A percentile compares a stretch with the other conserved stretches of the same genome.
phyloP scores from a whole-genome alignment of 495 filamentous ascomycete species.

The Penicillium manginii region DNA sequence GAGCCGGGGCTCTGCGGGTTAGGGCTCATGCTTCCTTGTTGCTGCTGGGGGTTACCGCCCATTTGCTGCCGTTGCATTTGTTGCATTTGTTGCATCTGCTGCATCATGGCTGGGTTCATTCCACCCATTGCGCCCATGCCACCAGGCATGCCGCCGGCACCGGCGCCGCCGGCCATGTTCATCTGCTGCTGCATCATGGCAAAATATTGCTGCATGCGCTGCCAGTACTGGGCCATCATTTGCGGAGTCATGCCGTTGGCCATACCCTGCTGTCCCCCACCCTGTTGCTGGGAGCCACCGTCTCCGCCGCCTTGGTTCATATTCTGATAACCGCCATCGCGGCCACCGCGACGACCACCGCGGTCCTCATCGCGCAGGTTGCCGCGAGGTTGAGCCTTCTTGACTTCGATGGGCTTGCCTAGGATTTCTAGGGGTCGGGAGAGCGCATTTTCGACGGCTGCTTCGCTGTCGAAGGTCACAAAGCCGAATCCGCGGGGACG shows the following conservation, averaged over 20 bases:
- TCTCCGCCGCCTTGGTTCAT: constrained; percentile 44
- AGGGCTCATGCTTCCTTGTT: constrained; percentile 50
- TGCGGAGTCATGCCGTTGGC: constrained; percentile 80
- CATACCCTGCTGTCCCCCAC: constrained; percentile 45
- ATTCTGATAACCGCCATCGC: constrained; percentile 64
- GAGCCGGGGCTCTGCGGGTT: constrained; percentile 48
- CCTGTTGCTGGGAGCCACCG: constrained; percentile 53
- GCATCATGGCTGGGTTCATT: constrained; percentile 83
- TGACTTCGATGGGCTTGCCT: constrained; percentile 95
- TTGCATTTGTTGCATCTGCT: constrained; percentile 77
- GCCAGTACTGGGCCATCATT: constrained; percentile 97
- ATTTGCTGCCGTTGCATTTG: constrained; percentile 60
- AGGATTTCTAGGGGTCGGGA: constrained; percentile 84
- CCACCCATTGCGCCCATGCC: constrained; percentile 55
- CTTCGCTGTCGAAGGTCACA: constrained; percentile 96
- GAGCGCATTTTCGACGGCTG: constrained; percentile 90
- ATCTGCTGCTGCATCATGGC: constrained; percentile 87
- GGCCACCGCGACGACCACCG: constrained; percentile 59
- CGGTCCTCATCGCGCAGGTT: constrained; percentile 87
- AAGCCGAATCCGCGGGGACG: constrained; percentile 97
- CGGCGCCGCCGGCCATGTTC: constrained; percentile 48
- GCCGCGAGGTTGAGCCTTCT: constrained; percentile 94
- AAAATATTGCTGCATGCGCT: constrained; percentile 97
- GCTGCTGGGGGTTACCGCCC: constrained; percentile 43
- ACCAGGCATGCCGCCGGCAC: constrained; percentile 30